Evolutionary conservation across 768 basidiomycete species (phyloP).

Genomic region (Naganishia randhawae): DNA sequence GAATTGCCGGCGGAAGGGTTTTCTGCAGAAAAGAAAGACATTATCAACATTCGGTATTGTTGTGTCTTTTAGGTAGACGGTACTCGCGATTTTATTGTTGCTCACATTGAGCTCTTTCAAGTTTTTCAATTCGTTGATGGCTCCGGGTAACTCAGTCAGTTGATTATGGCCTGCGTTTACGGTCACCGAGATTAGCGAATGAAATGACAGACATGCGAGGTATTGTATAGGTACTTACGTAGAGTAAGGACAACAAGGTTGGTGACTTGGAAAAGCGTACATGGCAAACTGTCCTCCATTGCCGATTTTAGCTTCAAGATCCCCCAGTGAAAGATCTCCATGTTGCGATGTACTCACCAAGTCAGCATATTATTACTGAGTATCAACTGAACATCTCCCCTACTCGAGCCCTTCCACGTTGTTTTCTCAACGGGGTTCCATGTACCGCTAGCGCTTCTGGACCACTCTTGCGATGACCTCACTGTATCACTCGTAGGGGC

Average conservation of each 20-base stretch:
- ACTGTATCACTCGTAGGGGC: not conserved
- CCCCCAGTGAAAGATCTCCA: not conserved
- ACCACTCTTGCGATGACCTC: not conserved
- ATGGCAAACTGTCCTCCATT: constrained; percentile 37
- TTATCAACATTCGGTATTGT: not conserved
- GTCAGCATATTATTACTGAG: constrained; percentile 19
- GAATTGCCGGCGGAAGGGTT: constrained; percentile 42
- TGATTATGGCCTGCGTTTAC: constrained; percentile 40
- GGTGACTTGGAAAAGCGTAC: constrained; percentile 43
- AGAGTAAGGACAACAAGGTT: constrained; percentile 43
- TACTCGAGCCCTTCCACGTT: constrained; percentile 13
- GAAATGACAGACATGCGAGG: not conserved
- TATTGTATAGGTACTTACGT: constrained; percentile 29
- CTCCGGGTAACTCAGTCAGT: constrained; percentile 42
- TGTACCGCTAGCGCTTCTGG: constrained; percentile 2
- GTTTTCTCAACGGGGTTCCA: not conserved
- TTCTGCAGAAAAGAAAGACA: not conserved
- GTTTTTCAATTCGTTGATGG: constrained; percentile 40
- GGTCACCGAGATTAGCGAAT: not conserved
- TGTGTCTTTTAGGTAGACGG: not conserved
- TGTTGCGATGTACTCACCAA: not conserved
- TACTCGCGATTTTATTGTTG: constrained; percentile 36
- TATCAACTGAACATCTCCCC: constrained; percentile 16
- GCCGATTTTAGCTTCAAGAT: too few relatives aligned
- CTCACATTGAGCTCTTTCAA: constrained; percentile 47